Evolutionary conservation across 345 rosid species (phyloP).

Genomic region (Populus tremula): DNA sequence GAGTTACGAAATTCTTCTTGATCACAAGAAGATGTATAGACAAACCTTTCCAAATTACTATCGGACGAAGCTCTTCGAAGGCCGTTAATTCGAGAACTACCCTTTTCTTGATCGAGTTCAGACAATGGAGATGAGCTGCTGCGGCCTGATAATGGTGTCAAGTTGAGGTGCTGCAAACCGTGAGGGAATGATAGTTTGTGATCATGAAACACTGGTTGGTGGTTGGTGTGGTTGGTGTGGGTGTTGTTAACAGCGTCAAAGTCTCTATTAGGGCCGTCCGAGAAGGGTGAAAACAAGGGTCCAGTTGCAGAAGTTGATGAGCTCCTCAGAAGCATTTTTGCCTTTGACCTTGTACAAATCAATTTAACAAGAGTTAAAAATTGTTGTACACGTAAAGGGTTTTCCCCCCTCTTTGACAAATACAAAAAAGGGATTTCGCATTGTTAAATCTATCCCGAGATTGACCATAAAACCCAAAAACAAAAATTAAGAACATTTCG

Average conservation of each 20-base stretch:
- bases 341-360: background rate
- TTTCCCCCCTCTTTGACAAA: background rate
- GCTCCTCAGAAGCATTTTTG: slow-evolving; percentile 29
- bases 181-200: background rate
- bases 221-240: background rate
- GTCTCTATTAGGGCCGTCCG: slow-evolving; percentile 22
- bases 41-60: slow-evolving; percentile 29
- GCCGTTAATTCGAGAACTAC: background rate
- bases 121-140: slow-evolving; percentile 21
- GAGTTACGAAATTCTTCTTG: slow-evolving; percentile 18
- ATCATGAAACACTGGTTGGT: background rate
- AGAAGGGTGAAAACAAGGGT: slow-evolving; percentile 9
- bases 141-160: slow-evolving; percentile 8
- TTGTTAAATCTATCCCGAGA: no score
- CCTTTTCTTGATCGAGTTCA: slow-evolving; percentile 7
- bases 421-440: no score
- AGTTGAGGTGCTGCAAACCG: slow-evolving; percentile 2
- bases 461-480: background rate
- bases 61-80: slow-evolving; percentile 35
- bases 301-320: slow-evolving; percentile 23
- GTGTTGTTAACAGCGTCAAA: background rate
- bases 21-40: slow-evolving; percentile 4
- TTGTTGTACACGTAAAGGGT: background rate
- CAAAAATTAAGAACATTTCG: no score
- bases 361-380: background rate